Evolutionary conservation across 345 rosid genomes (phyloP).

Genomic region (Linum lewisii): DNA sequence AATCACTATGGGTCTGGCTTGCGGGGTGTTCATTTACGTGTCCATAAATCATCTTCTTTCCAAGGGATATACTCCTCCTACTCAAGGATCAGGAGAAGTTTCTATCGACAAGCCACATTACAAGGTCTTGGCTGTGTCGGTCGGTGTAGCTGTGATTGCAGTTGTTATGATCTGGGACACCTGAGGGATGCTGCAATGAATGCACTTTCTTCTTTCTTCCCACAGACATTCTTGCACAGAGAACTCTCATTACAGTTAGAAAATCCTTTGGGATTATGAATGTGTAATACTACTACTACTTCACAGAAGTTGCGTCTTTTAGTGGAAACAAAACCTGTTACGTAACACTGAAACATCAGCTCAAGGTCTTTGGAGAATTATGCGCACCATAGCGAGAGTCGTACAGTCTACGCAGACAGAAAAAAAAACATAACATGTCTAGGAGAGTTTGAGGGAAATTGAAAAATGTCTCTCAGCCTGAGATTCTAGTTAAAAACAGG

Average conservation of each 20-base stretch:
- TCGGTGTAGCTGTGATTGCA: conserved; percentile 53
- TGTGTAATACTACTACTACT: too few species aligned
- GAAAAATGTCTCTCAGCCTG: neutral
- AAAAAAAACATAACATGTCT: neutral
- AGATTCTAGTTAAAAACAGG: neutral
- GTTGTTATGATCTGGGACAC: conserved; percentile 78
- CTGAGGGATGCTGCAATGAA: conserved; percentile 2
- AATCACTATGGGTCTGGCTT: conserved; percentile 66
- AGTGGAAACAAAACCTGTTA: too few species aligned
- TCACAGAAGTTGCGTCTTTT: too few species aligned
- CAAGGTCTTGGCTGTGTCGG: conserved; percentile 47
- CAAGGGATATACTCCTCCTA: conserved; percentile 46
- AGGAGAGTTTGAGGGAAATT: neutral
- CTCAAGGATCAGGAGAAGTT: conserved; percentile 17
- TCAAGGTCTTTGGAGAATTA: too few species aligned
- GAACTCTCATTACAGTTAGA: neutral
- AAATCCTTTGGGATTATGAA: neutral
- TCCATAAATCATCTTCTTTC: conserved; percentile 59
- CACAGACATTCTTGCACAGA: too few species aligned
- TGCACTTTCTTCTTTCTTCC: neutral
- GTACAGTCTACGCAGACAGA: neutral
- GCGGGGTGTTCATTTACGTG: conserved; percentile 70
- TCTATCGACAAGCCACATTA: conserved; percentile 28
- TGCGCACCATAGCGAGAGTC: too few species aligned
- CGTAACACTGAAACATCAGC: too few species aligned